These are phyloP conservation scores for Wickerhamomyces chambardii DNA, from an alignment of 805 yeast genomes.

Conservation along the genomic window DNA sequence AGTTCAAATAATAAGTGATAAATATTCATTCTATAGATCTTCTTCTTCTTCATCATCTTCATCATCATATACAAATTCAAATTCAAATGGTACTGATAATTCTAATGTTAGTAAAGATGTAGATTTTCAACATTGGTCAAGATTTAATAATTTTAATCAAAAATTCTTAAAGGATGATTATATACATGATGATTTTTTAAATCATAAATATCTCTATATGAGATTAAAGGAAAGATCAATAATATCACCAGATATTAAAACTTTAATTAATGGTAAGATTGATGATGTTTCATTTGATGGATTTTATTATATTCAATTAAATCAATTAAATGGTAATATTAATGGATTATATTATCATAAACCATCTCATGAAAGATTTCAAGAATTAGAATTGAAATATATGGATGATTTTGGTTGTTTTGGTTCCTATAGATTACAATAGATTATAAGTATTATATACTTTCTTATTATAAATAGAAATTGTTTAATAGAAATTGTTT, in stretches of 20 bases:
- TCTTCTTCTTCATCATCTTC: too few relatives aligned
- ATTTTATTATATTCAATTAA: conserved; percentile 64
- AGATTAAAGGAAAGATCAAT: conserved; percentile 75
- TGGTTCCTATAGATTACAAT: conserved; percentile 22
- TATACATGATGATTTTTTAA: conserved; percentile 2
- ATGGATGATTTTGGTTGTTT: conserved; percentile 39
- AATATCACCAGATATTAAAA: conserved; percentile 29
- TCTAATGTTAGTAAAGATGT: conserved; percentile 20
- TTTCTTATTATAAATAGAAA: too few relatives aligned
- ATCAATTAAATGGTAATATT: conserved; percentile 53
- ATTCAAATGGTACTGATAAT: too few relatives aligned
- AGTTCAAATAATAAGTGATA: conserved; percentile 49
- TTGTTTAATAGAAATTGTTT: too few relatives aligned
- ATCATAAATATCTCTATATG: conserved; percentile 49
- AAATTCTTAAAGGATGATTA: background rate
- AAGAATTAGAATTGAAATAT: conserved; percentile 48
- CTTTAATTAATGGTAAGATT: conserved; percentile 38
- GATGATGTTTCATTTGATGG: conserved; percentile 72
- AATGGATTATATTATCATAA: conserved; percentile 62
- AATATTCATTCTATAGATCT: conserved; percentile 38
- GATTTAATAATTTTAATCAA: conserved; percentile 4
- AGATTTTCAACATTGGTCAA: conserved; percentile 29
- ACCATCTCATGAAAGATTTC: conserved; percentile 42
- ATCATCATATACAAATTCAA: too few relatives aligned
- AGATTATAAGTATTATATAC: background rate